A percentile compares a stretch with the other conserved stretches of the same genome.
Conservation (phyloP, 2,329 filamentous ascomycete genomes). For the Fusarium subtropicale region DNA sequence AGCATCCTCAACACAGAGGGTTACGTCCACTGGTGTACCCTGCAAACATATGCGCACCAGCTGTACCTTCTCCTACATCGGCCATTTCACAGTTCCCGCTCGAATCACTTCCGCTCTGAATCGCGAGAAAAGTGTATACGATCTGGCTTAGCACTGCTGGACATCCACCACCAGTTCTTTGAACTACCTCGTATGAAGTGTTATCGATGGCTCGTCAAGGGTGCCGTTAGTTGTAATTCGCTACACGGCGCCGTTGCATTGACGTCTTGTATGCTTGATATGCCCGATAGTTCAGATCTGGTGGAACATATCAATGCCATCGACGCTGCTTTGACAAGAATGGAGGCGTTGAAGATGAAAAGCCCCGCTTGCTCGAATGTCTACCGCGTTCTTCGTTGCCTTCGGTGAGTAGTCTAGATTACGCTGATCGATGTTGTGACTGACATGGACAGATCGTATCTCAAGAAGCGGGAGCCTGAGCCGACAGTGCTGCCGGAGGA, state of each 20-base stretch:
- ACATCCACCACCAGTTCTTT: conserved; percentile 23
- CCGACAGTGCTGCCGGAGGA: background rate
- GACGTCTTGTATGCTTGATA: conserved; percentile 17
- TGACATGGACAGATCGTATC: conserved; percentile 1
- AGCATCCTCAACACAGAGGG: conserved; percentile 12
- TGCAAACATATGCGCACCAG: conserved; percentile 16
- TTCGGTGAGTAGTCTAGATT: background rate
- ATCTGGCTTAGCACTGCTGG: background rate
- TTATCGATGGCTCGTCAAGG: conserved; percentile 23
- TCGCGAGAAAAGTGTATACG: conserved; percentile 18
- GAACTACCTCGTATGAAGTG: conserved; percentile 2
- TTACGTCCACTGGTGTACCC: conserved; percentile 17
- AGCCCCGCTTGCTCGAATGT: conserved; percentile 20
- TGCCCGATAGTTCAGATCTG: conserved; percentile 9
- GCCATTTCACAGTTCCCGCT: conserved; percentile 4
- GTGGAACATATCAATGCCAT: conserved; percentile 8
- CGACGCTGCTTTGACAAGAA: conserved; percentile 1
- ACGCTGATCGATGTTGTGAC: background rate
- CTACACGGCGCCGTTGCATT: conserved; percentile 6
- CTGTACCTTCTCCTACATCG: conserved; percentile 20
- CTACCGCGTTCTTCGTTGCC: conserved; percentile 8
- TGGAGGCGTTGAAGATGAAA: conserved; percentile 16
- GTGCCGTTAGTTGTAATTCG: conserved; percentile 8
- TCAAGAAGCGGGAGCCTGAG: conserved; percentile 13
- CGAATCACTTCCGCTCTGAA: background rate